Evolutionary conservation across 352 stramenopile genomes (phyloP).

Genomic region (Globisporangium iwayamae): DNA sequence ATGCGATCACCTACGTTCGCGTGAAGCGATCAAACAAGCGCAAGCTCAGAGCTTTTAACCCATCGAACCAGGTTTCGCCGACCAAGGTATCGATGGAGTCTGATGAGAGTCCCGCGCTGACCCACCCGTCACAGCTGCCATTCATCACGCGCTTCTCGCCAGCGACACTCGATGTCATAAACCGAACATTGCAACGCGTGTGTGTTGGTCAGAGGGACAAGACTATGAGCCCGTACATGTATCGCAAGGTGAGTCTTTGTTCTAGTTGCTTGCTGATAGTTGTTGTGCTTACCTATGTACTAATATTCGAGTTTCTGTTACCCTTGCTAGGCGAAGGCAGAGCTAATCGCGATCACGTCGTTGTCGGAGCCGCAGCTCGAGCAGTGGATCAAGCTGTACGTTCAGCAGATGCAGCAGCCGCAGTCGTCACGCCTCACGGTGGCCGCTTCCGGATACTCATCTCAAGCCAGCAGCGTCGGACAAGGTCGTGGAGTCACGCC

Average conservation of each 20-base stretch:
- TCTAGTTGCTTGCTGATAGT: background rate
- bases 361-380: conserved; percentile 59
- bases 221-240: conserved; percentile 33
- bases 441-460: conserved; percentile 6
- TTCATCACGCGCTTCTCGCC: conserved; percentile 43
- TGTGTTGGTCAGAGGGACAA: conserved; percentile 49
- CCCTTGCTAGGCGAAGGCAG: conserved; percentile 28
- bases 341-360: conserved; percentile 56
- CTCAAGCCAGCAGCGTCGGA: background rate
- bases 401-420: conserved; percentile 23
- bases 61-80: conserved; percentile 7
- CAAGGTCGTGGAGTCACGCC: conserved; percentile 37
- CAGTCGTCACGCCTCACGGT: conserved; percentile 17
- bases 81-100: conserved; percentile 10
- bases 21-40: conserved; percentile 56
- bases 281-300: background rate
- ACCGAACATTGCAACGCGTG: conserved; percentile 51
- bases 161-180: conserved; percentile 37
- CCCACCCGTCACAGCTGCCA: conserved; percentile 39
- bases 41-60: conserved; percentile 21
- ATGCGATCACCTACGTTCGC: conserved; percentile 69
- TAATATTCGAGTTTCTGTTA: conserved; percentile 10
- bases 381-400: conserved; percentile 54
- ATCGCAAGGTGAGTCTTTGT: conserved; percentile 34
- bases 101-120: conserved; percentile 20